Conservation (phyloP, 495 filamentous ascomycete genomes). For the Cudoniella acicularis region DNA sequence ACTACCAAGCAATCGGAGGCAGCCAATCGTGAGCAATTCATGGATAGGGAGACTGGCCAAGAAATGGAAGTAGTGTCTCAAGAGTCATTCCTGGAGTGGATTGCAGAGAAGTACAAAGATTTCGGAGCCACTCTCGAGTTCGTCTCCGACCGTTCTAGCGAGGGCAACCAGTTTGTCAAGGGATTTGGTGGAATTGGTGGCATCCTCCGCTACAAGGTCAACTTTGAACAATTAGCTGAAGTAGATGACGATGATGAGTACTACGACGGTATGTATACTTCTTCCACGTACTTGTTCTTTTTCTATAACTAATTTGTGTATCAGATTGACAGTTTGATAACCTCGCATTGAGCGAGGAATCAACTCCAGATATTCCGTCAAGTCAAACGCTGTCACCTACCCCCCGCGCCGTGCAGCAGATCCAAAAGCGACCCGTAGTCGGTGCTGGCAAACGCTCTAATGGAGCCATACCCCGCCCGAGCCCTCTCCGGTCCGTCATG, state of each 20-base stretch:
- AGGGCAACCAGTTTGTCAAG: slow-evolving; percentile 99
- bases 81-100: slow-evolving; percentile 94
- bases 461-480: slow-evolving; percentile 32
- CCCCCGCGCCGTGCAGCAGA: slow-evolving; percentile 34
- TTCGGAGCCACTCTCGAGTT: slow-evolving; percentile 97
- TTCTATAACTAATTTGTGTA: slow-evolving; percentile 19
- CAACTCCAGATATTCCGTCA: slow-evolving; percentile 65
- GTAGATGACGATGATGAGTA: slow-evolving; percentile 96
- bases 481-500: slow-evolving; percentile 58
- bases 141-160: slow-evolving; percentile 91
- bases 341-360: slow-evolving; percentile 90
- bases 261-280: slow-evolving; percentile 69
- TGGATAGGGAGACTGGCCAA: slow-evolving; percentile 89
- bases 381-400: slow-evolving; percentile 33
- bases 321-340: slow-evolving; percentile 87
- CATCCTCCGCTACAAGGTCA: slow-evolving; percentile 97
- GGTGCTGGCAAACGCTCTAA: slow-evolving; percentile 31
- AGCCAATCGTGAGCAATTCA: slow-evolving; percentile 73
- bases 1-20: slow-evolving; percentile 82
- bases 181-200: slow-evolving; percentile 98
- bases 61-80: slow-evolving; percentile 93
- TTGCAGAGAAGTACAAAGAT: slow-evolving; percentile 95
- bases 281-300: background rate
- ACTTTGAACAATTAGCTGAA: slow-evolving; percentile 98
- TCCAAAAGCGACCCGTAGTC: slow-evolving; percentile 32